Evolutionary conservation across 495 filamentous ascomycete species (phyloP), one percentile per base, ranked within the genome.

Genomic region (Rostrohypoxylon terebratum): DNA sequence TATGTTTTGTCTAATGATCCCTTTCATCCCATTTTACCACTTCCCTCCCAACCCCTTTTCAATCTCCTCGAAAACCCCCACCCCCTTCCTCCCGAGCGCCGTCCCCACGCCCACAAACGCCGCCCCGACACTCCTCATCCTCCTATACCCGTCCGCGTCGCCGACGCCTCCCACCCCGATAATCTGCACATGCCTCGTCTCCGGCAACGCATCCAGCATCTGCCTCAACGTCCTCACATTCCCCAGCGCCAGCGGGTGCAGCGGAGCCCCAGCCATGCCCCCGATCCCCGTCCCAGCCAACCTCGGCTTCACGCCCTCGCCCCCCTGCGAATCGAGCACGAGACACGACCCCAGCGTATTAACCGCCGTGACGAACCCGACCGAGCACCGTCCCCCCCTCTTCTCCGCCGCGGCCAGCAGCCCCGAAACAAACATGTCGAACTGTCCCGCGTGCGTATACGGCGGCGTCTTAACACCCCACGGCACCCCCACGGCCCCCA

Each of bases 161-260:
- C 77, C 72, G 1, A 93, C 91, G 0, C 91, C 91, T 0, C 91
- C 91, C 3, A 91, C 84, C 0, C 91, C 91, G 60, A 93, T 87
- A 33, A 93, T 79, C 5, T 76, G 72, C 25, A 93, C 79, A 25
- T 81, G 77, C 13, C 74, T 58, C 53, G 79, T 72, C 0, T 70
- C 68, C 33, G 31, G 25, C 2, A 44, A 33, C 58, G 78, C 79
- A 71, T 89, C 85, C 31, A 93, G 71, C 83, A 90, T 70, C 51
- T 71, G 70, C 18, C 88, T 77, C 18, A 93, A 79, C 7, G 87
- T 89, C 44, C 76, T 78, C 21, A 93, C 91, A 72, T 93, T 93
- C 11, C 91, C 91, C 28, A 93, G 75, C n/a, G 91, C 90, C 1
- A 93, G 81, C 4, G 91, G 89, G 79, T 93, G 91, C 58, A 93